Base-by-base conservation (phyloP, 1,139 yeast genomes). In the Trichomonascaceae sp. region DNA sequence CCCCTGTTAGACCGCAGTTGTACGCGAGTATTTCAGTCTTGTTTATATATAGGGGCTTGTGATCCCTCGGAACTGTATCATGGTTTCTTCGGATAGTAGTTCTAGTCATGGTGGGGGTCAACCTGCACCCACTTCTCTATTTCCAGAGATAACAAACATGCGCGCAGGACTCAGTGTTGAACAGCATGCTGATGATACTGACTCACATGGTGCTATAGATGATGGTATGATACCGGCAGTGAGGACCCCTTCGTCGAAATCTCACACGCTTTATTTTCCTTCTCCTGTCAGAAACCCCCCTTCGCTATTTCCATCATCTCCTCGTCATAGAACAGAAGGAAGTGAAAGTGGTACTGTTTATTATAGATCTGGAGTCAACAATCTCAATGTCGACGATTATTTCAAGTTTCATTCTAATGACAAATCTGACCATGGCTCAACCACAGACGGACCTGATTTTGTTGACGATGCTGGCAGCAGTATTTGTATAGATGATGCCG, bases 401-500 rank as follows among this genome's bases (percentile, higher is more conserved):
- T 47, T 32, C 19, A 22, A 38, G 43, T 45, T 45, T 36, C 41
- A 36, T 36, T 36, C 41, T 17, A 36, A 15, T 36, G 17, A 36
- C 17, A 36, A 36, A 17, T 36, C 41, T 9, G 41, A 36, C 38
- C 38, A 27, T 43, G 18, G 27, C 1, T 19, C 43, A 13, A 20
- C 15, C 32, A 32, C 19, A n/a, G 22, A 17, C 24, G 46, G 39
- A 15, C 18, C 55, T 15, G 43, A 43, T 2, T 43, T 55, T 9
- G 53, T 60, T 8, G 66, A 67, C 52, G 71, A 67, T 45, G 70
- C 69, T 7, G 69, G 63, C 17, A 63, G 66, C 39, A 66, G 69
- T 45, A 57, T 69, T 10, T 66, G 70, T 55, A 63, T 69, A 10
- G 73, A 69, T 49, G 70, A 67, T 38, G 65, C 60, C 48, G 69